Base-by-base conservation (phyloP, 805 yeast genomes). In the Metschnikowia rubicola region DNA sequence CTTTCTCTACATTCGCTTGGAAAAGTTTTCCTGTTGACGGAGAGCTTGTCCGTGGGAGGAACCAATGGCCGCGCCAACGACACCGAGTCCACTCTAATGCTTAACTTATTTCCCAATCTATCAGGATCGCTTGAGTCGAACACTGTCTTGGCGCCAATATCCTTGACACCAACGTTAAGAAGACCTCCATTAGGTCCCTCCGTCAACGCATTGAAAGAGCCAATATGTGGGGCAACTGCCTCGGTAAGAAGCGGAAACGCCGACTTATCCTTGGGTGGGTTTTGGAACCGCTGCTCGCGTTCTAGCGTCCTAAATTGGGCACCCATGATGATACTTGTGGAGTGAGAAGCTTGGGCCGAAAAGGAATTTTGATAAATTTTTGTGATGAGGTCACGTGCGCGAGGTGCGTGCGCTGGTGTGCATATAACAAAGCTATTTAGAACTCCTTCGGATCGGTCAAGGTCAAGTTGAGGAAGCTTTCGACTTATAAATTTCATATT, bases 221-320 rank as follows among this genome's bases (percentile, higher is more conserved):
- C 97, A 46, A 94, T 80, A 65, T 94, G 99, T 5, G 99, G 99
- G 47, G 82, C 81, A 35, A 94, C 94, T 12, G 99, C 98, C 53
- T 89, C 96, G 48, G 79, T 79, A 33, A 94, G 76, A 35, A 90
- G 69, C 12, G 97, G 96, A 60, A 72, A 92, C 8, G 88, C 88
- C 30, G 88, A 76, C 64, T 86, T 79, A 61, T 88, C 96, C 68
- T 81, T 84, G 43, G 97, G 96, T 39, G 99, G 99, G 63, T 88
- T 83, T 58, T 79, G 78, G 71, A 89, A 94, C 57, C 95, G 79
- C 51, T 77, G 64, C 63, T 92, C 97, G 60, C 96, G 83, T 66
- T 90, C 96, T 58, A 94, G 74, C 38, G 99, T 94, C 64, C 80
- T 77, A 63, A 84, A 86, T 60, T 81, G 73, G 46, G 85, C 86